Evolutionary conservation across 768 basidiomycete genomes (phyloP).

Genomic region (Leccinum truebloodii): DNA sequence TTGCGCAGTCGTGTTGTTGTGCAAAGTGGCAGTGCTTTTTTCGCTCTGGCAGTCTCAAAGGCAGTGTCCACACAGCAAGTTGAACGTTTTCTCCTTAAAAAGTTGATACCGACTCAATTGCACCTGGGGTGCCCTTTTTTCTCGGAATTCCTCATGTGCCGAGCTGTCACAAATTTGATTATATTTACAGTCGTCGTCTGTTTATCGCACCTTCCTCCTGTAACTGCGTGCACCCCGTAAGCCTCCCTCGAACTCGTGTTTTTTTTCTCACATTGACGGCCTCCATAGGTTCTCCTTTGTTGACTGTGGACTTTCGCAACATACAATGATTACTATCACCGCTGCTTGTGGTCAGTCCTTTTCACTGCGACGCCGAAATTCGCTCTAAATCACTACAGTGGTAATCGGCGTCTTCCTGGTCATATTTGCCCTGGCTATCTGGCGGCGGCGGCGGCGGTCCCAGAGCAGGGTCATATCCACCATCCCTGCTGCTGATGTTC

Average conservation of each 20-base stretch:
- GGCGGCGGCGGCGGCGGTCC: conserved; percentile 7
- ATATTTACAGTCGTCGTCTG: conserved; percentile 1
- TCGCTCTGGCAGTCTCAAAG: too few relatives aligned
- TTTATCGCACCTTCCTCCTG: conserved; percentile 10
- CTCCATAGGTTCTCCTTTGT: not conserved
- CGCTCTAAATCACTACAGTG: conserved; percentile 11
- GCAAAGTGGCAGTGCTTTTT: not conserved
- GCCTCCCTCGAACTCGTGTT: not conserved
- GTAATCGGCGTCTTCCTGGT: not conserved
- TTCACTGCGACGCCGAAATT: not conserved
- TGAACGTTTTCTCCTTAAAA: not conserved
- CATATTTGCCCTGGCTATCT: not conserved
- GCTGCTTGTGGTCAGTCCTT: conserved; percentile 13
- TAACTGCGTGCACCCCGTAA: conserved; percentile 17
- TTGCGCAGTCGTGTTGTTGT: not conserved
- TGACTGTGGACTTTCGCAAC: not conserved
- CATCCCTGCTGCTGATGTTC: not conserved
- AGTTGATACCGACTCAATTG: not conserved
- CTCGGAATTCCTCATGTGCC: conserved; percentile 5
- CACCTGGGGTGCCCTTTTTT: not conserved
- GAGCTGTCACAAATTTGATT: not conserved
- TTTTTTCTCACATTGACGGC: not conserved
- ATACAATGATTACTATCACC: not conserved
- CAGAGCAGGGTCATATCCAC: not conserved
- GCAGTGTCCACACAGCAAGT: not conserved